Percentiles rank a stretch among this genome's conserved stretches.
Evolutionary conservation across 2,329 filamentous ascomycete genomes (phyloP).

Genomic region (Fusarium lateritium): DNA sequence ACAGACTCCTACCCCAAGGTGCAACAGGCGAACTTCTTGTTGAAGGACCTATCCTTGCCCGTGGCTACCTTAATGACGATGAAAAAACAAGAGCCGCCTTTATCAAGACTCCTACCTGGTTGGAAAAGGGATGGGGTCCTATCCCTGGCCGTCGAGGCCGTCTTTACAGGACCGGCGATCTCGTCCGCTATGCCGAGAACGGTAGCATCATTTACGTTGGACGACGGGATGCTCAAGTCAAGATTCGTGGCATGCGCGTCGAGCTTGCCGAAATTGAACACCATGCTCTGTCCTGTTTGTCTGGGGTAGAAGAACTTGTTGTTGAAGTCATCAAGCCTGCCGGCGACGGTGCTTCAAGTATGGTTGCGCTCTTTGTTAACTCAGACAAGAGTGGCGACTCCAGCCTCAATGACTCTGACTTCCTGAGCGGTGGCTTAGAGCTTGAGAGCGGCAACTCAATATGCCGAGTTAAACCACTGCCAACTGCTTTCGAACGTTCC

Average conservation of each 20-base stretch:
- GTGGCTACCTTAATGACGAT: conserved; percentile 50
- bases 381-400: not conserved
- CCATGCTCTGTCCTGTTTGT: not conserved
- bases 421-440: not conserved
- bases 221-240: conserved; percentile 68
- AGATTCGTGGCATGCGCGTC: conserved; percentile 68
- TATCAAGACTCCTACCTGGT: not conserved
- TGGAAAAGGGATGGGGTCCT: not conserved
- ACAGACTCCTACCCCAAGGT: conserved; percentile 44
- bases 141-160: not conserved
- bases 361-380: conserved; percentile 3
- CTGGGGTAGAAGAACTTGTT: not conserved
- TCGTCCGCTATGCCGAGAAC: conserved; percentile 49
- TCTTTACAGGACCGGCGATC: conserved; percentile 33
- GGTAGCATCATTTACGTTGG: conserved; percentile 59
- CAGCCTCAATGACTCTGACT: not conserved
- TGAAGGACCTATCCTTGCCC: conserved; percentile 66
- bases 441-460: not conserved
- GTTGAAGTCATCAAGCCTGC: conserved; percentile 4
- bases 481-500: not conserved
- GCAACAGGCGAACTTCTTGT: conserved; percentile 60
- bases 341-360: not conserved
- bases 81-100: conserved; percentile 24
- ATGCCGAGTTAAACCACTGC: not conserved
- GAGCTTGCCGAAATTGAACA: conserved; percentile 54